Evolutionary conservation across 176 grass and related monocot genomes (phyloP), one percentile per base, ranked within the genome.

Genomic region (Thalia dealbata): DNA sequence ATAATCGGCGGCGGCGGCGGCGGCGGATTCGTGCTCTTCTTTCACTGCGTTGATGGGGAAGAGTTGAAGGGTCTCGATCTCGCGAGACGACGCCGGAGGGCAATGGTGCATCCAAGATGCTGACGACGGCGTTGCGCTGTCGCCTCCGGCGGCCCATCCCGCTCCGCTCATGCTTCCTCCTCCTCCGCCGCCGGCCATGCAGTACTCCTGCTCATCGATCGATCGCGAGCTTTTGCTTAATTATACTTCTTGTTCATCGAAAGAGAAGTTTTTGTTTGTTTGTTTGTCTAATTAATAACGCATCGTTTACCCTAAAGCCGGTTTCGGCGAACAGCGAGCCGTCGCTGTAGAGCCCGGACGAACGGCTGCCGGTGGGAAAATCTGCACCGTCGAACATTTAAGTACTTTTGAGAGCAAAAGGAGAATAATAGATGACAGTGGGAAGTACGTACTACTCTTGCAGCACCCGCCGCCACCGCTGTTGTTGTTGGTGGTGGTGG

Each of bases 1-100:
- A 14, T 28, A 54, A 3, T 29, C 18, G 26, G 41, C 44, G 62
- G 10, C 56, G 1, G 8, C 60, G 3, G 9, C 32, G 32, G 32
- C 62, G 1, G 14, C 62, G 3, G 15, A 26, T 11, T 29, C 61
- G 12, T 3, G 24, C 25, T 45, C 73, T 62, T 62, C 56, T 27
- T 61, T 41, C 22, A 45, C 38, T 10, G 70, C 62, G 69, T 28
- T 74, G 15, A 78, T 79, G 15, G 88, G 88, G 76, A 91, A 91
- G 78, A 91, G 82, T 3, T 84, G 84, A 9, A 91, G 88, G 35
- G 88, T 91, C 61, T 87, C 82, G 16, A 82, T 78, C 66, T 80
- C 83, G 23, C 64, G 73, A 3, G 74, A 78, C 27, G 56, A 32
- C 25, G 66, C 35, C 48, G 13, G 5, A 12, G 13, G 42, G 10